Evolutionary conservation across 768 basidiomycete species (phyloP).

Genomic region (Daedaleopsis sinensis): DNA sequence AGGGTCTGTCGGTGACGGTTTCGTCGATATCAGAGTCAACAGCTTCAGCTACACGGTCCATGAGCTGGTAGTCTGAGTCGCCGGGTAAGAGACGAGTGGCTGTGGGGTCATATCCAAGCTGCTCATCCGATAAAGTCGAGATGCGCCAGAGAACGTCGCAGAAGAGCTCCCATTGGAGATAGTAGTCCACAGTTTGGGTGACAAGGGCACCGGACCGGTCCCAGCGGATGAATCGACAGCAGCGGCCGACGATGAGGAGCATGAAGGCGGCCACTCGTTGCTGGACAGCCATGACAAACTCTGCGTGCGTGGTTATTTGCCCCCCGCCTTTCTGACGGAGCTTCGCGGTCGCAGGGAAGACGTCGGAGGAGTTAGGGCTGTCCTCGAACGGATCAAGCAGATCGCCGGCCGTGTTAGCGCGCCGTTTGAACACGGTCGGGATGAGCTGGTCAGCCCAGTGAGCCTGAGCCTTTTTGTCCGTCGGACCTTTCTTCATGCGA

Average conservation of each 20-base stretch:
- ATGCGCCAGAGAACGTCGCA: constrained; percentile 13
- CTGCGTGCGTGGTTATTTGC: constrained; percentile 6
- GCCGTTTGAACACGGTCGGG: constrained; percentile 8
- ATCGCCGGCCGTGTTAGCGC: background rate
- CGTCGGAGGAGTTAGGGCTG: background rate
- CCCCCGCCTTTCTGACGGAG: background rate
- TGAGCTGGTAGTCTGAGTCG: background rate
- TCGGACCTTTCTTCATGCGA: background rate
- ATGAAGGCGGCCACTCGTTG: constrained; percentile 10
- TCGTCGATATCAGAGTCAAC: background rate
- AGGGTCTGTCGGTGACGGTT: too few species aligned
- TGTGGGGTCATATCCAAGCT: constrained; percentile 7
- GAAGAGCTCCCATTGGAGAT: background rate
- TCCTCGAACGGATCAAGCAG: constrained; percentile 3
- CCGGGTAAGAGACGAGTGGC: background rate
- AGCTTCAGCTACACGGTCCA: background rate
- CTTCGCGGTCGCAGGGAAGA: background rate
- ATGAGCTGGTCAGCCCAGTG: constrained; percentile 16
- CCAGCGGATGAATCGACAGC: constrained; percentile 7
- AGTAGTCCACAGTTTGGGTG: constrained; percentile 13
- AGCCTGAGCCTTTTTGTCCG: background rate
- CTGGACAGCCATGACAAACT: constrained; percentile 4
- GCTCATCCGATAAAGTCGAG: background rate
- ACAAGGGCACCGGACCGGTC: constrained; percentile 13
- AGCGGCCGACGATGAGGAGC: constrained; percentile 8